These are phyloP conservation scores for Russula virescens DNA, from an alignment of 768 basidiomycete species.

Conservation along the genomic window DNA sequence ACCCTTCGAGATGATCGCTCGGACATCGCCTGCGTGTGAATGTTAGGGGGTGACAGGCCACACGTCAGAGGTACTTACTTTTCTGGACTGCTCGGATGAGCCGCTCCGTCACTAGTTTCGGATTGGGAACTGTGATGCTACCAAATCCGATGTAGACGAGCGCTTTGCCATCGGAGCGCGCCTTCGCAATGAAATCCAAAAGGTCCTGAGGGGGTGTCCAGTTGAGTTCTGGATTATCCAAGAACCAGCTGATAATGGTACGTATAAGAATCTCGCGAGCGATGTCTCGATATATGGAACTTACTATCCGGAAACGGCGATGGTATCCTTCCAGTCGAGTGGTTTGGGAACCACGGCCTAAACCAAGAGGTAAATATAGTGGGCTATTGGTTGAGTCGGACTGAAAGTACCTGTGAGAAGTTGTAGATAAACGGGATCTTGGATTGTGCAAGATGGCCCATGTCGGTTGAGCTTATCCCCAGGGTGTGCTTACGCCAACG, in stretches of 20 bases:
- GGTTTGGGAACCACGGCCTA: conserved; percentile 60
- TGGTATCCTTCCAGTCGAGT: conserved; percentile 62
- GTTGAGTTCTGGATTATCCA: conserved; percentile 53
- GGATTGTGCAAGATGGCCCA: conserved; percentile 53
- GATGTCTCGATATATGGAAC: conserved; percentile 5
- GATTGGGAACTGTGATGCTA: conserved; percentile 59
- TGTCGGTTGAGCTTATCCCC: conserved; percentile 46
- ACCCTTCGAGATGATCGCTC: conserved; percentile 63
- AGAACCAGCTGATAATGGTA: conserved; percentile 46
- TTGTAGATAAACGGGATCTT: conserved; percentile 63
- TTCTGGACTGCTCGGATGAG: conserved; percentile 57
- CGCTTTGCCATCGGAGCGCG: conserved; percentile 48
- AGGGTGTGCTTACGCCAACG: conserved; percentile 53
- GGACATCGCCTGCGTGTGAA: conserved; percentile 43
- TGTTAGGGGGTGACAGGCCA: background rate
- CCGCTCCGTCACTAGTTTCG: conserved; percentile 45
- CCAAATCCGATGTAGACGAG: conserved; percentile 72
- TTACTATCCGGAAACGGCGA: conserved; percentile 50
- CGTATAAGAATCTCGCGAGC: conserved; percentile 4
- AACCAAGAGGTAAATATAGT: conserved; percentile 2
- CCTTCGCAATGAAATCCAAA: conserved; percentile 49
- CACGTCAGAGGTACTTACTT: conserved; percentile 35
- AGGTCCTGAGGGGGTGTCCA: conserved; percentile 52
- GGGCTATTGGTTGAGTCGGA: background rate
- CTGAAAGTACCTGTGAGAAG: conserved; percentile 45